Conservation (phyloP, 192 early-diverging fungal genomes). For the Coemansia sp. region DNA sequence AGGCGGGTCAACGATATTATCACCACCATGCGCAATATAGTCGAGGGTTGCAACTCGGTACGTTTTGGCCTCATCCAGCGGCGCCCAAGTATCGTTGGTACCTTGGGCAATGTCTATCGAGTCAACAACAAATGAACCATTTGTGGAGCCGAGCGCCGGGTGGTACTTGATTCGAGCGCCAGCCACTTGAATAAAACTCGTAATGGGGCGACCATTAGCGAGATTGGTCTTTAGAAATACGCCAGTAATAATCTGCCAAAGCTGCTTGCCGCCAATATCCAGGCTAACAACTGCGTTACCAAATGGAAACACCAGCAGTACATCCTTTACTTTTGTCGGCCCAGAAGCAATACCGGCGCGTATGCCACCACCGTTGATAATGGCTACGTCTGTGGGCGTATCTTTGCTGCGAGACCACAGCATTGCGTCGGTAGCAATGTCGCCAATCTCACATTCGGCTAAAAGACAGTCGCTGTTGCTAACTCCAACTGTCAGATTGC, state of each 20-base stretch:
- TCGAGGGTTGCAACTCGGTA: slow-evolving; percentile 62
- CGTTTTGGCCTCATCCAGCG: slow-evolving; percentile 42
- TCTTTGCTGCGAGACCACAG: slow-evolving; percentile 35
- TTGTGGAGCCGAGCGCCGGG: background rate
- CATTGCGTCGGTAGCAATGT: slow-evolving; percentile 68
- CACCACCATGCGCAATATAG: slow-evolving; percentile 63
- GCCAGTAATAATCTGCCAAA: slow-evolving; percentile 59
- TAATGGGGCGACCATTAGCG: slow-evolving; percentile 43
- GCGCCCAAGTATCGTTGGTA: slow-evolving; percentile 21
- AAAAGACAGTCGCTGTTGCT: slow-evolving; percentile 51
- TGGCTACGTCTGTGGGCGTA: slow-evolving; percentile 48
- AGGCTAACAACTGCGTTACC: slow-evolving; percentile 58
- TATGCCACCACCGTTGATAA: slow-evolving; percentile 70
- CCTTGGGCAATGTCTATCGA: slow-evolving; percentile 23
- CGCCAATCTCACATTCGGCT: slow-evolving; percentile 66
- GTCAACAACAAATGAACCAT: background rate
- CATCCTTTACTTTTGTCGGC: slow-evolving; percentile 57
- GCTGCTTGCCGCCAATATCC: slow-evolving; percentile 57
- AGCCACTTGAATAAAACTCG: slow-evolving; percentile 60
- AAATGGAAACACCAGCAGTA: slow-evolving; percentile 67
- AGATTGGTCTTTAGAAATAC: slow-evolving; percentile 40
- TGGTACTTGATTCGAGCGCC: slow-evolving; percentile 53
- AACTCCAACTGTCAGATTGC: slow-evolving; percentile 41
- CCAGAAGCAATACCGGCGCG: slow-evolving; percentile 59
- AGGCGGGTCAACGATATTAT: slow-evolving; percentile 56